Conservation (phyloP, 2,329 filamentous ascomycete species). For the Lachnellula arida region DNA sequence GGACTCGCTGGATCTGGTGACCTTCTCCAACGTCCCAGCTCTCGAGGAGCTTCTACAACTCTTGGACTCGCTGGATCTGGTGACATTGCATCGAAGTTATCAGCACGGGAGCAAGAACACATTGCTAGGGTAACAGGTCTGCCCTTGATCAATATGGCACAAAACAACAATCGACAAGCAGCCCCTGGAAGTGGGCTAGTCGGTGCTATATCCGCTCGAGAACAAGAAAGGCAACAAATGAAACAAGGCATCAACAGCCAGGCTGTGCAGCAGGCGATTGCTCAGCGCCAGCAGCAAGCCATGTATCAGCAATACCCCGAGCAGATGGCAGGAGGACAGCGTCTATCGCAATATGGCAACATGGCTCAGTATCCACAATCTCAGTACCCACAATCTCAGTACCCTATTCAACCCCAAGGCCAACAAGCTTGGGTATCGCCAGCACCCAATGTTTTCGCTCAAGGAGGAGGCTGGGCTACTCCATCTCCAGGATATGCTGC, state of each 20-base stretch:
- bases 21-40: conserved; percentile 48
- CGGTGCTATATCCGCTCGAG: conserved; percentile 72
- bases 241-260: conserved; percentile 65
- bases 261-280: conserved; percentile 68
- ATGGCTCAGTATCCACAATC: conserved; percentile 23
- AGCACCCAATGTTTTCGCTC: conserved; percentile 30
- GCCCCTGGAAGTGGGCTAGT: conserved; percentile 62
- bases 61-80: conserved; percentile 30
- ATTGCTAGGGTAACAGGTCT: conserved; percentile 77
- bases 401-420: conserved; percentile 26
- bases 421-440: conserved; percentile 31
- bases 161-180: conserved; percentile 35
- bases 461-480: conserved; percentile 33
- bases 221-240: conserved; percentile 70
- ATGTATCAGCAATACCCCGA: conserved; percentile 25
- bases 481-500: conserved; percentile 15
- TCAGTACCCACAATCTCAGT: conserved; percentile 24
- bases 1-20: no score
- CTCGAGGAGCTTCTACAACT: conserved; percentile 49
- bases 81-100: conserved; percentile 58
- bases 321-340: conserved; percentile 16
- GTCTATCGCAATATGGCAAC: conserved; percentile 21
- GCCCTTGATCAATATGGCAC: conserved; percentile 60
- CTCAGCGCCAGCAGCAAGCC: conserved; percentile 56
- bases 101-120: conserved; percentile 82